Conservation (phyloP, 495 filamentous ascomycete species). For the Aspergillus leporis region DNA sequence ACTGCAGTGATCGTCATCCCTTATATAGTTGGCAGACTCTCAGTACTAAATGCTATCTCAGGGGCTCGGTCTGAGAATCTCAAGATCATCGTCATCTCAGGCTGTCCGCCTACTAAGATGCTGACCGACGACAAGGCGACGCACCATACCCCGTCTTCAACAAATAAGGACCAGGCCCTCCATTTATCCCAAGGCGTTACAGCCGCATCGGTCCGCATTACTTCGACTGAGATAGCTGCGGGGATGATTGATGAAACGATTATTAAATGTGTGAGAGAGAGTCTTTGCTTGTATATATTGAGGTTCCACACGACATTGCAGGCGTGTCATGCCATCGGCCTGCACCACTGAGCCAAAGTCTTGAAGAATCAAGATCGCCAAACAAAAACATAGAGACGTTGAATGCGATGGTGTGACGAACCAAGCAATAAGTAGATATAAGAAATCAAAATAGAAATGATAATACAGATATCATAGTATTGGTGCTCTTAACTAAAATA, state of each 20-base stretch:
- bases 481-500: too few species aligned
- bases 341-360: not conserved
- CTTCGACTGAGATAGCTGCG: not conserved
- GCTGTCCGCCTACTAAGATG: slow-evolving; percentile 27
- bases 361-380: not conserved
- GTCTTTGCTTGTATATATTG: slow-evolving; percentile 14
- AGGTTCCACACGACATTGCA: slow-evolving; percentile 13
- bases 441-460: too few species aligned
- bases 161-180: slow-evolving; percentile 12
- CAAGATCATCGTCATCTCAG: slow-evolving; percentile 77
- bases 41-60: slow-evolving; percentile 66
- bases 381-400: slow-evolving; percentile 9
- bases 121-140: not conserved
- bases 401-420: not conserved
- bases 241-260: slow-evolving; percentile 9
- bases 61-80: slow-evolving; percentile 70
- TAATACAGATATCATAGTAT: too few species aligned
- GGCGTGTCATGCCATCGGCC: not conserved
- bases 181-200: slow-evolving; percentile 10
- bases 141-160: slow-evolving; percentile 9
- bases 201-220: slow-evolving; percentile 5
- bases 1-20: slow-evolving; percentile 70
- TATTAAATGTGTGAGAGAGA: slow-evolving; percentile 4
- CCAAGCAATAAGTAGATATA: too few species aligned
- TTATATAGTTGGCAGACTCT: slow-evolving; percentile 74